These are phyloP conservation scores for Marasmius tenuissimus DNA, from an alignment of 1,284 basidiomycete genomes.

Conservation along the genomic window DNA sequence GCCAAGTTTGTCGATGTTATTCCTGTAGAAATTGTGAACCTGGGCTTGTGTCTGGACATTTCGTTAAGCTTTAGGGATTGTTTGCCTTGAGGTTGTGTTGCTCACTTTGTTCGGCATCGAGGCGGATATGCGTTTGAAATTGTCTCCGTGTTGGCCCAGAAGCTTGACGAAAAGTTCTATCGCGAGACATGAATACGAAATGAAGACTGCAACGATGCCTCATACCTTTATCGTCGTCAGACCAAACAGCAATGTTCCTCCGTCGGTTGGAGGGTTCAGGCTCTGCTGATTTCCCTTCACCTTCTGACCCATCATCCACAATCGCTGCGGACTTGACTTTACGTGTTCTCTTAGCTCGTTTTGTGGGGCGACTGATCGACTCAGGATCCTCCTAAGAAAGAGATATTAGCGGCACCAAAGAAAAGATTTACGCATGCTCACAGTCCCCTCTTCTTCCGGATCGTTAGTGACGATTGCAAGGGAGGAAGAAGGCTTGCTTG, in stretches of 20 bases:
- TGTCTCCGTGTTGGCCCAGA: constrained; percentile 67
- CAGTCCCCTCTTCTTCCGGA: constrained; percentile 35
- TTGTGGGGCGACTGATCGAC: constrained; percentile 28
- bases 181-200: constrained; percentile 16
- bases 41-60: constrained; percentile 66
- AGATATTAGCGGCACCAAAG: neutral
- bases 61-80: constrained; percentile 7
- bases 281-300: constrained; percentile 23
- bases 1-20: constrained; percentile 44
- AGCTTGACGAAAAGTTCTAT: constrained; percentile 62
- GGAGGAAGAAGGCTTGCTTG: constrained; percentile 27
- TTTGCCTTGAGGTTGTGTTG: neutral
- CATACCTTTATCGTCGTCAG: constrained; percentile 61
- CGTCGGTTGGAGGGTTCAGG: constrained; percentile 30
- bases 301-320: constrained; percentile 20
- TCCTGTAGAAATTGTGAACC: constrained; percentile 68
- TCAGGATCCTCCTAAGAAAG: constrained; percentile 23
- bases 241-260: constrained; percentile 46
- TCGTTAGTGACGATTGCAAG: constrained; percentile 35
- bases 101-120: constrained; percentile 74
- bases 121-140: constrained; percentile 75
- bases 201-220: constrained; percentile 13
- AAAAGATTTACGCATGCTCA: constrained; percentile 18
- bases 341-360: constrained; percentile 35
- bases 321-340: constrained; percentile 31